These are phyloP conservation scores for Polyplosphaeria fusca DNA, from an alignment of 495 filamentous ascomycete species.

Conservation along the genomic window DNA sequence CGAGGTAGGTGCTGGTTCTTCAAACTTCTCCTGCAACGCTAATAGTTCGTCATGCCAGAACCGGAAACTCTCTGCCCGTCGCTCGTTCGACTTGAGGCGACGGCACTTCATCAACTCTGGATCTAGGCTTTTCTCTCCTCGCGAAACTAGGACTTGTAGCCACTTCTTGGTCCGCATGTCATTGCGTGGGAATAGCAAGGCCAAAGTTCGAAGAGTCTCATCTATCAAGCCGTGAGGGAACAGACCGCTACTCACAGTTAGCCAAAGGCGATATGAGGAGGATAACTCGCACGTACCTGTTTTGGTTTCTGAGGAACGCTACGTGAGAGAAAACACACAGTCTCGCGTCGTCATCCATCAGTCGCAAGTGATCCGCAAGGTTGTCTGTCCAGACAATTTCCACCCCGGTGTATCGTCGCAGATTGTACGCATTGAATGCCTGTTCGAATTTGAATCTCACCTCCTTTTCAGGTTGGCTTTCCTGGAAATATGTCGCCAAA, in stretches of 20 bases:
- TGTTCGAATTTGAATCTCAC: conserved; percentile 14
- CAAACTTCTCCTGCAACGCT: conserved; percentile 51
- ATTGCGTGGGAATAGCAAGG: conserved; percentile 47
- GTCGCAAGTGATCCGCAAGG: conserved; percentile 46
- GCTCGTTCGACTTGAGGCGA: conserved; percentile 38
- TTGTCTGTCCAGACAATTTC: conserved; percentile 46
- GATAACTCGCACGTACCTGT: conserved; percentile 24
- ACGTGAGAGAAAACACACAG: conserved; percentile 48
- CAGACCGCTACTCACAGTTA: conserved; percentile 23
- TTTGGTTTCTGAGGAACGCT: conserved; percentile 37
- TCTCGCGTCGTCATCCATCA: conserved; percentile 43
- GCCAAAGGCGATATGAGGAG: background rate
- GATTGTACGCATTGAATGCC: conserved; percentile 37
- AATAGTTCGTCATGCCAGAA: conserved; percentile 54
- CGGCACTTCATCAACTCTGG: conserved; percentile 21
- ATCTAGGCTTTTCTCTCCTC: conserved; percentile 30
- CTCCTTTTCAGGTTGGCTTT: background rate
- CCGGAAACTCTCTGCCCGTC: conserved; percentile 48
- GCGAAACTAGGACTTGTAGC: background rate
- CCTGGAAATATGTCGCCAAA: background rate
- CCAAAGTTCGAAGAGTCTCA: conserved; percentile 48
- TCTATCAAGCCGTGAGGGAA: conserved; percentile 42
- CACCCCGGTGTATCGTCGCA: conserved; percentile 42
- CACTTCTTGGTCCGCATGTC: conserved; percentile 23
- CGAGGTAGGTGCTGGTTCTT: conserved; percentile 48